Evolutionary conservation across 2,329 filamentous ascomycete species (phyloP).

Genomic region (Calonectria pseudoturangicola): DNA sequence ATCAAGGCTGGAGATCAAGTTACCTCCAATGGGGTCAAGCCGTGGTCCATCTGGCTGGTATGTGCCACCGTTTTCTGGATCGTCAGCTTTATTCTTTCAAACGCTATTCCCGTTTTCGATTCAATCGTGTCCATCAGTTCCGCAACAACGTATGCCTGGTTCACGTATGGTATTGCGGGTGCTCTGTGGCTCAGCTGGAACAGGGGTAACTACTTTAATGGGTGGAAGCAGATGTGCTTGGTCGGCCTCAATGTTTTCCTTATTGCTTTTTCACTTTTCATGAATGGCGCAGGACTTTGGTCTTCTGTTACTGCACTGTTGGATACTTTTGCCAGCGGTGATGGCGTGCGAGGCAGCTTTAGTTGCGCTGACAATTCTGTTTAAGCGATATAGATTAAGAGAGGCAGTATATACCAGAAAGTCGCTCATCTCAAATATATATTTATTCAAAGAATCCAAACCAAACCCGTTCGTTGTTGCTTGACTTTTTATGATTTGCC

Average conservation of each 20-base stretch:
- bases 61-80: slow-evolving; percentile 45
- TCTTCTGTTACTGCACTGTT: slow-evolving; percentile 44
- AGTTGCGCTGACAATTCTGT: slow-evolving; percentile 39
- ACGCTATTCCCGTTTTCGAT: slow-evolving; percentile 49
- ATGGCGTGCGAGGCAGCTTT: slow-evolving; percentile 35
- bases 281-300: slow-evolving; percentile 46
- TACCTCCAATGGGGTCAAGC: slow-evolving; percentile 43
- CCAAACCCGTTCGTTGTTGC: neutral
- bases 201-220: slow-evolving; percentile 36
- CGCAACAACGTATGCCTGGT: slow-evolving; percentile 49
- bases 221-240: slow-evolving; percentile 43
- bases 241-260: slow-evolving; percentile 45
- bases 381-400: neutral
- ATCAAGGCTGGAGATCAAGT: slow-evolving; percentile 43
- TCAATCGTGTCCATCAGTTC: slow-evolving; percentile 50
- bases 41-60: slow-evolving; percentile 51
- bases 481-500: too few species aligned
- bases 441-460: neutral
- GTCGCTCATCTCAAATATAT: neutral
- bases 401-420: neutral
- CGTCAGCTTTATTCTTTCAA: slow-evolving; percentile 50
- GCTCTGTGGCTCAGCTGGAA: slow-evolving; percentile 46
- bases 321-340: slow-evolving; percentile 38
- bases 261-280: slow-evolving; percentile 42
- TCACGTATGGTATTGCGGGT: slow-evolving; percentile 47